Evolutionary conservation across 306 rosid genomes (phyloP).

Genomic region (Oxytropis ochrocephala): DNA sequence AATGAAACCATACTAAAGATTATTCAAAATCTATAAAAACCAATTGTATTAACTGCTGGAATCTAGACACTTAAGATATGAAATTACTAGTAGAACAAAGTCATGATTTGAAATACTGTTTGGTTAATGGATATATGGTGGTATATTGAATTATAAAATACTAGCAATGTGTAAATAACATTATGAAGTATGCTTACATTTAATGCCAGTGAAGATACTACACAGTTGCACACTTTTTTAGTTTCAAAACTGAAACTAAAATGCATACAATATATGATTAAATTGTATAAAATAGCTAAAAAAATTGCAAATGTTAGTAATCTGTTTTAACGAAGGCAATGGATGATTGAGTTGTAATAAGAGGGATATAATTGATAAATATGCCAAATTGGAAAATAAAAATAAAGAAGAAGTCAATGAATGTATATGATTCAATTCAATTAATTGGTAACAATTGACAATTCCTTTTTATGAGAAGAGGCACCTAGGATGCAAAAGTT

Average conservation of each 20-base stretch:
- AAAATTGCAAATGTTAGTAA: background rate
- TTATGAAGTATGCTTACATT: background rate
- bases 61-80: background rate
- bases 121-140: background rate
- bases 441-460: background rate
- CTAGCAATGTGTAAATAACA: background rate
- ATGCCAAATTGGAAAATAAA: background rate
- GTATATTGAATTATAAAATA: background rate
- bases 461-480: background rate
- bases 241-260: background rate
- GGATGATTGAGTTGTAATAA: background rate
- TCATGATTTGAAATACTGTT: background rate
- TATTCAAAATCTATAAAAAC: slow-evolving; percentile 4
- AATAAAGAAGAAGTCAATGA: background rate
- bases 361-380: background rate
- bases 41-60: background rate
- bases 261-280: background rate
- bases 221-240: background rate
- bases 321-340: background rate
- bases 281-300: background rate
- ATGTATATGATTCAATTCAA: background rate
- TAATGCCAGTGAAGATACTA: background rate
- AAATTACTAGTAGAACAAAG: background rate
- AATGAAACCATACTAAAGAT: background rate
- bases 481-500: background rate